Percentiles rank a stretch among this genome's conserved stretches.
phyloP scores from a whole-genome alignment of 768 basidiomycete species.

The Wakefieldia striispora region DNA sequence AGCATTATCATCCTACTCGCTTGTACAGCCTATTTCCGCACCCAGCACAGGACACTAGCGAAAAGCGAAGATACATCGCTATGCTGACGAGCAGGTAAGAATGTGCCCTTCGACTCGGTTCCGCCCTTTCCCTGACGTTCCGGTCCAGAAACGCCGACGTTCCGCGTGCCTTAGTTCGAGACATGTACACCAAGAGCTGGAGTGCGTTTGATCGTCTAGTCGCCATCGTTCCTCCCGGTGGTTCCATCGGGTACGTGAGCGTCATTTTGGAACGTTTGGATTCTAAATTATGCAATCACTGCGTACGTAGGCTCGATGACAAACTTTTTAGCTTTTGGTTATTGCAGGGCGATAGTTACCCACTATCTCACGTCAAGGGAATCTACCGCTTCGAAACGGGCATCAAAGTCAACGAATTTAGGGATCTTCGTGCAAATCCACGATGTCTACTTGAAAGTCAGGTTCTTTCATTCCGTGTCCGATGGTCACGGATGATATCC shows the following conservation, averaged over 20 bases:
- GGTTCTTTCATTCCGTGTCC: slow-evolving; percentile 75
- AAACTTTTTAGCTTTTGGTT: slow-evolving; percentile 91
- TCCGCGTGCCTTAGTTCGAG: slow-evolving; percentile 78
- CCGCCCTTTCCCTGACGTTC: neutral
- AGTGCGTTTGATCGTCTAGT: slow-evolving; percentile 87
- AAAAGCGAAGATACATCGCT: slow-evolving; percentile 72
- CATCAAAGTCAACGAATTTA: slow-evolving; percentile 84
- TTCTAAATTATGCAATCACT: neutral
- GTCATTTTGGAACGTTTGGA: slow-evolving; percentile 2
- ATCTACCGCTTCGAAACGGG: slow-evolving; percentile 88
- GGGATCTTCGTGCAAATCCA: slow-evolving; percentile 85
- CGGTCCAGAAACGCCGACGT: slow-evolving; percentile 73
- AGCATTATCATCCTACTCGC: slow-evolving; percentile 71
- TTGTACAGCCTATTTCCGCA: slow-evolving; percentile 76
- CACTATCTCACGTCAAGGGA: slow-evolving; percentile 77
- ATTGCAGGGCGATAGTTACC: slow-evolving; percentile 73
- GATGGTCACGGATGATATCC: slow-evolving; percentile 72
- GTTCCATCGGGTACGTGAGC: slow-evolving; percentile 73
- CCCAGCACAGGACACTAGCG: slow-evolving; percentile 73
- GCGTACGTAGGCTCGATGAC: slow-evolving; percentile 68
- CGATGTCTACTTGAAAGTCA: slow-evolving; percentile 84
- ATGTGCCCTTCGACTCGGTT: neutral
- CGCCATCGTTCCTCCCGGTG: slow-evolving; percentile 87
- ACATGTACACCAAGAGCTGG: slow-evolving; percentile 94
- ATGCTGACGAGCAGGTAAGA: slow-evolving; percentile 66